A percentile compares a stretch with the other conserved stretches of the same genome.
These are phyloP conservation scores for Penicillium paradoxum DNA, from an alignment of 495 filamentous ascomycete genomes.

Conservation along the genomic window DNA sequence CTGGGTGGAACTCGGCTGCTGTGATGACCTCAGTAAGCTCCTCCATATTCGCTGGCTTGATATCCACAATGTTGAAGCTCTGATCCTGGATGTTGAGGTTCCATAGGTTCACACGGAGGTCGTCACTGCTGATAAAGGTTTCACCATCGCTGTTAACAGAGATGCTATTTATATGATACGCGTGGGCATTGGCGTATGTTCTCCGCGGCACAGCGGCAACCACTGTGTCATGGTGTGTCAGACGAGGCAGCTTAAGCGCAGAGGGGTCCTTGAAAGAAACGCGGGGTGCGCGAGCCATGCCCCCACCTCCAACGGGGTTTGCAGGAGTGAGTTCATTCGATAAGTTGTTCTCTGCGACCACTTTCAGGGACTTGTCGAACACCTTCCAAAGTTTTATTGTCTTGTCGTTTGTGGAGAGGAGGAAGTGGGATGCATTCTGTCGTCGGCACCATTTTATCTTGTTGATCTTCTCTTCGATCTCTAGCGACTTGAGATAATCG, in stretches of 20 bases:
- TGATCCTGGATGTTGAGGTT: slow-evolving; percentile 99
- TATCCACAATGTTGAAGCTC: slow-evolving; percentile 99
- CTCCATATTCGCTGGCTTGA: slow-evolving; percentile 99
- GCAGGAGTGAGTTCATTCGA: slow-evolving; percentile 88
- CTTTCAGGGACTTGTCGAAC: slow-evolving; percentile 97
- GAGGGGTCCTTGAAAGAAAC: slow-evolving; percentile 72
- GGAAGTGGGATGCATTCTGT: slow-evolving; percentile 97
- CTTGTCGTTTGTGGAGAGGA: slow-evolving; percentile 98
- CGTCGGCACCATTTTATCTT: slow-evolving; percentile 99
- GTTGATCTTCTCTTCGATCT: slow-evolving; percentile 99
- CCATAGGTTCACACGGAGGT: slow-evolving; percentile 96
- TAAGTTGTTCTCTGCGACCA: slow-evolving; percentile 97
- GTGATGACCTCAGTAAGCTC: slow-evolving; percentile 98
- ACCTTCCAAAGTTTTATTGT: slow-evolving; percentile 99
- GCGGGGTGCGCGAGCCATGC: slow-evolving; percentile 65
- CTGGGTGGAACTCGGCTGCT: slow-evolving; percentile 94
- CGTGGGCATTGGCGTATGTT: slow-evolving; percentile 97
- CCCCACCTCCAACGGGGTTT: slow-evolving; percentile 66
- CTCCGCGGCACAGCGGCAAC: slow-evolving; percentile 92
- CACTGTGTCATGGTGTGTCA: slow-evolving; percentile 98
- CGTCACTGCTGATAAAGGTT: slow-evolving; percentile 98
- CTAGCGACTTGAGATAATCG: slow-evolving; percentile 96
- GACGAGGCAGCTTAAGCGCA: slow-evolving; percentile 83
- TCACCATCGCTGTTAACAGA: slow-evolving; percentile 99
- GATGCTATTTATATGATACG: slow-evolving; percentile 99